Evolutionary conservation across 495 filamentous ascomycete genomes (phyloP), one percentile per base, ranked within the genome.

Genomic region (Apiosordaria backusii): DNA sequence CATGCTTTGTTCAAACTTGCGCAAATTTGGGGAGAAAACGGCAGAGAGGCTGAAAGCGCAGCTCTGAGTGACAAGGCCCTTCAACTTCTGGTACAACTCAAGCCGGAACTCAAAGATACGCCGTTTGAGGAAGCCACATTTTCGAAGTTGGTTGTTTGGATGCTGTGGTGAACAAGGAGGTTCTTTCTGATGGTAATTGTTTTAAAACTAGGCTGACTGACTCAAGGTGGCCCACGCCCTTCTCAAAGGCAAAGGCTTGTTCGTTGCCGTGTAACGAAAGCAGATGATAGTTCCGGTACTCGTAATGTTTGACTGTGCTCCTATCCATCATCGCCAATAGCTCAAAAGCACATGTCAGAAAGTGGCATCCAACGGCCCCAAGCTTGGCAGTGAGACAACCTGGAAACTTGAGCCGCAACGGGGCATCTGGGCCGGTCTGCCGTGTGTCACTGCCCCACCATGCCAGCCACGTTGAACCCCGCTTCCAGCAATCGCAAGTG

Each of bases 391-490:
- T 18, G 35, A 15, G 35, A 18, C 35, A 29, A 50, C 25, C 26
- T 57, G 55, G 64, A 65, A 50, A 53, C 26, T 57, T 63, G 64
- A 65, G 64, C 64, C 64, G 57, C 64, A 65, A 65, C 64, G 40
- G 64, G 55, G 21, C 29, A 22, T 61, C 57, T 65, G 64, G 35
- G n/a, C 57, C 64, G 64, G 19, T 53, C 57, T 59, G 55, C 64
- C 55, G 64, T 19, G 6, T 13, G 35, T 45, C 35, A 45, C 35
- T 13, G 35, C 35, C 16, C 35, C 35, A 45, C 57, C 19, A 26
- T 25, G 23, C 35, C 61, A 35, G 9, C 15, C 35, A 23, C 10
- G 19, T 27, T 61, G 18, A n/a, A 40, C 35, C 26, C 35, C 60
- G 53, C 19, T 18, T 23, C 13, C 19, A 21, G 53, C n/a, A n/a